Conservation (phyloP, 306 rosid species). For the Castanea crenata region DNA sequence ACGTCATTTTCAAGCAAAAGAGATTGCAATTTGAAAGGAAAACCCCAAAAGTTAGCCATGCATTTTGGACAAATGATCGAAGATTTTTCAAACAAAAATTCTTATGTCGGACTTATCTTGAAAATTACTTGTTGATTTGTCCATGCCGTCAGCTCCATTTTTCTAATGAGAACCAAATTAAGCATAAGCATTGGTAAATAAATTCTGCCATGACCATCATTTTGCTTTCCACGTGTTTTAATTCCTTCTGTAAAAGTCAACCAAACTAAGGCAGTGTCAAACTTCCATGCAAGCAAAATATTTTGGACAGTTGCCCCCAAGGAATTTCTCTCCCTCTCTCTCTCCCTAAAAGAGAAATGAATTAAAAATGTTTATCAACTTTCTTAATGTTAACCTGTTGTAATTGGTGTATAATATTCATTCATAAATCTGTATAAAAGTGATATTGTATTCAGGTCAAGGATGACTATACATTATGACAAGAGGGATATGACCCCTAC, state of each 20-base stretch:
- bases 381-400: too few species aligned
- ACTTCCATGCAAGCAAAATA: not conserved
- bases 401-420: too few species aligned
- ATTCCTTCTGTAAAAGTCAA: not conserved
- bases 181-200: not conserved
- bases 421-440: too few species aligned
- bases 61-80: not conserved
- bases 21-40: not conserved
- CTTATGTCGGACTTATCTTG: not conserved
- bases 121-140: not conserved
- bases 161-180: not conserved
- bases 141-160: not conserved
- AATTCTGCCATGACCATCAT: not conserved
- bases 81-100: not conserved
- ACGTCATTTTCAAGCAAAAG: not conserved
- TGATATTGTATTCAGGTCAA: too few species aligned
- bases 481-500: too few species aligned
- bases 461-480: too few species aligned
- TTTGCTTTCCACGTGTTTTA: not conserved
- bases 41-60: not conserved
- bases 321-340: not conserved
- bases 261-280: slow-evolving; percentile 4
- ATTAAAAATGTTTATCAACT: not conserved
- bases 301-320: not conserved
- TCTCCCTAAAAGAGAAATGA: not conserved